These are phyloP conservation scores for Candida morakotiae DNA, from an alignment of 805 yeast species.

Conservation along the genomic window DNA sequence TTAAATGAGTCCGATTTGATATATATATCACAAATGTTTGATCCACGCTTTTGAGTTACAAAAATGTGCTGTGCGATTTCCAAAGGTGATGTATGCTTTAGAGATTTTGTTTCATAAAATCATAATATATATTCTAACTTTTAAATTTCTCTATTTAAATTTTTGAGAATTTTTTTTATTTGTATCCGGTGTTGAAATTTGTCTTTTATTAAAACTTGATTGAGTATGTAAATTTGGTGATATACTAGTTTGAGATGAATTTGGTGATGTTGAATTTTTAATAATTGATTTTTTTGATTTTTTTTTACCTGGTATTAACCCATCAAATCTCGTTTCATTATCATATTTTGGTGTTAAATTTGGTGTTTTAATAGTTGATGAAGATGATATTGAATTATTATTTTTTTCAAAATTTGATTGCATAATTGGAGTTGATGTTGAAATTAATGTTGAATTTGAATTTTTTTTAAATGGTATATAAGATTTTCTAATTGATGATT, in stretches of 20 bases:
- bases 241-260: slow-evolving; percentile 3
- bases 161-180: not conserved
- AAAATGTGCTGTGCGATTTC: too few species aligned
- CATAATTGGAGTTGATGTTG: slow-evolving; percentile 14
- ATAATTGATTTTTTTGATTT: slow-evolving; percentile 16
- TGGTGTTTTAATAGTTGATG: slow-evolving; percentile 10
- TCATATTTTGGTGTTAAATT: slow-evolving; percentile 8
- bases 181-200: not conserved
- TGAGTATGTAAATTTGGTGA: slow-evolving; percentile 12
- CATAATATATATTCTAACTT: too few species aligned
- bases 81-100: too few species aligned
- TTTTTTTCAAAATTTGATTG: slow-evolving; percentile 16
- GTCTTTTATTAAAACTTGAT: not conserved
- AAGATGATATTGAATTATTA: slow-evolving; percentile 12
- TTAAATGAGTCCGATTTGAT: not conserved
- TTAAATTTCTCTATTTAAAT: not conserved
- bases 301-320: slow-evolving; percentile 22
- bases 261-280: slow-evolving; percentile 7
- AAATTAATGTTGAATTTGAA: slow-evolving; percentile 12
- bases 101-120: too few species aligned
- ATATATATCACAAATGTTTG: too few species aligned
- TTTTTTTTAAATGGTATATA: slow-evolving; percentile 36
- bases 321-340: slow-evolving; percentile 21
- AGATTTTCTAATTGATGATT: slow-evolving; percentile 21
- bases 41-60: too few species aligned